Conservation (phyloP, 352 stramenopile species). For the Phytophthora vignae region DNA sequence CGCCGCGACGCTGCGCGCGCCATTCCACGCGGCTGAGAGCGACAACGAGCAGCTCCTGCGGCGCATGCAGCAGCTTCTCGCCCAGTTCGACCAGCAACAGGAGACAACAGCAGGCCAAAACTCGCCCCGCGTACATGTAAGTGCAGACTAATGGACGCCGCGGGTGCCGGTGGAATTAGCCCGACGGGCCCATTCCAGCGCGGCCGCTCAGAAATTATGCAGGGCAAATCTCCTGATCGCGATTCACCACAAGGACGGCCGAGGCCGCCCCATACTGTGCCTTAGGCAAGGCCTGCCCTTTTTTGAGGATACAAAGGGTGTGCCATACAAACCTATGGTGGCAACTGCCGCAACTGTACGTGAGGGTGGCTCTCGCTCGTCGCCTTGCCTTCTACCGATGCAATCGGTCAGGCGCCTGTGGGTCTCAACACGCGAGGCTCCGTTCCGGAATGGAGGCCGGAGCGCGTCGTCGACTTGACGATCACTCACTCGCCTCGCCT, state of each 20-base stretch:
- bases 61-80: conserved; percentile 50
- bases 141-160: not conserved
- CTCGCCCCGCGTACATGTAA: conserved; percentile 25
- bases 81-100: conserved; percentile 20
- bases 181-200: conserved; percentile 31
- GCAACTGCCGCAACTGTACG: conserved; percentile 24
- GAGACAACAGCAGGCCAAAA: not conserved
- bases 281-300: conserved; percentile 52
- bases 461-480: conserved; percentile 20
- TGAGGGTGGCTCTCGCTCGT: conserved; percentile 12
- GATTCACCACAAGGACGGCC: conserved; percentile 66
- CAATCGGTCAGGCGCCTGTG: conserved; percentile 4
- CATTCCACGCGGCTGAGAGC: conserved; percentile 45
- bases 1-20: conserved; percentile 49
- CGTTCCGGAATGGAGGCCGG: conserved; percentile 1
- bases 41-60: conserved; percentile 61
- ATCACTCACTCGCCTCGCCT: not conserved
- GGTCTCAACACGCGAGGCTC: conserved; percentile 59
- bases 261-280: conserved; percentile 23
- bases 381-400: no score
- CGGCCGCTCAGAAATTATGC: conserved; percentile 72
- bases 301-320: conserved; percentile 20
- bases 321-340: conserved; percentile 3
- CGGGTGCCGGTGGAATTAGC: conserved; percentile 51
- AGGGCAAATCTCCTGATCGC: conserved; percentile 87